These are phyloP conservation scores for Coniferiporia sulphurascens DNA, from an alignment of 1,284 basidiomycete species.

Conservation along the genomic window DNA sequence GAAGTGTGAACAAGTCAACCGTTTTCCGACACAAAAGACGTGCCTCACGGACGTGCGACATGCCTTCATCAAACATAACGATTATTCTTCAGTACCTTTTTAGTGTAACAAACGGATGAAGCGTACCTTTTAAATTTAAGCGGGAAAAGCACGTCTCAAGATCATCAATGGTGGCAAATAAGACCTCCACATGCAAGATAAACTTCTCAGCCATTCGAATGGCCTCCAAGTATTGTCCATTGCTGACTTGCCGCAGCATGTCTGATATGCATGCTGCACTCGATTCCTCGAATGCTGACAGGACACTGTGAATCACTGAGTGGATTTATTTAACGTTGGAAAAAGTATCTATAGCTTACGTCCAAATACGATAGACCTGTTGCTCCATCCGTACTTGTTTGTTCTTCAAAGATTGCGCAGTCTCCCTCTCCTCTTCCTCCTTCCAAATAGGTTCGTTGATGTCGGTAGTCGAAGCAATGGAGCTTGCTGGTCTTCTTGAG, in stretches of 20 bases:
- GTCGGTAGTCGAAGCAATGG: constrained; percentile 43
- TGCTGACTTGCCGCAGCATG: constrained; percentile 97
- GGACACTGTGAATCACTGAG: constrained; percentile 49
- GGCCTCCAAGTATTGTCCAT: constrained; percentile 92
- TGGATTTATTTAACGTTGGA: constrained; percentile 5
- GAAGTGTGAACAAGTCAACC: constrained; percentile 95
- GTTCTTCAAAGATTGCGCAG: constrained; percentile 80
- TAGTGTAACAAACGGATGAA: background rate
- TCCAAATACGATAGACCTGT: constrained; percentile 98
- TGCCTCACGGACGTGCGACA: constrained; percentile 97
- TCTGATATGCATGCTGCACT: constrained; percentile 99
- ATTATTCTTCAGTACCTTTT: background rate
- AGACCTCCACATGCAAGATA: constrained; percentile 95
- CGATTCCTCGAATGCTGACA: constrained; percentile 97
- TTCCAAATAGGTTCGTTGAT: constrained; percentile 54
- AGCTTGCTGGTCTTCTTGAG: constrained; percentile 64
- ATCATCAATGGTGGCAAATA: constrained; percentile 97
- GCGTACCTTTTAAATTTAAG: constrained; percentile 78
- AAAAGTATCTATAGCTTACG: constrained; percentile 41
- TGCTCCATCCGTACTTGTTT: constrained; percentile 96
- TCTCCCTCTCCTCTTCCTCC: constrained; percentile 79
- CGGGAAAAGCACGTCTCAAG: constrained; percentile 87
- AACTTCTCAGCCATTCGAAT: constrained; percentile 99
- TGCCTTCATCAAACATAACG: constrained; percentile 50
- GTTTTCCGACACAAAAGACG: constrained; percentile 99